Evolutionary conservation across 2,329 filamentous ascomycete genomes (phyloP).

Genomic region (Trichoderma oligosporum): DNA sequence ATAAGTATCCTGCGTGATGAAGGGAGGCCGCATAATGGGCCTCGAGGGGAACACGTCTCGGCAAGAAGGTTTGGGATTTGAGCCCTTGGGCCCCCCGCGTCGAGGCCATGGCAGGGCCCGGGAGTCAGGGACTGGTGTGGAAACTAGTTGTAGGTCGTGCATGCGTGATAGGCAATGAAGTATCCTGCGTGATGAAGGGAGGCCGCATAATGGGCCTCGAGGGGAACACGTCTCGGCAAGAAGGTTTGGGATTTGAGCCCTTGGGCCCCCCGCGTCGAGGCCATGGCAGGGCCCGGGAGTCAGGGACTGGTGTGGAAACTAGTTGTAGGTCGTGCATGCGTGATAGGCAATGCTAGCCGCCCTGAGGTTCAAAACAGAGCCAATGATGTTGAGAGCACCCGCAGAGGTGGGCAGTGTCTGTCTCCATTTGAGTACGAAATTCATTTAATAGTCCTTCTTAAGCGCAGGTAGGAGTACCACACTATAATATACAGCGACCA

Average conservation of each 20-base stretch:
- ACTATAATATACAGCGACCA: too few relatives aligned
- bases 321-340: slow-evolving; percentile 17
- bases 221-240: slow-evolving; percentile 14
- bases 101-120: slow-evolving; percentile 7
- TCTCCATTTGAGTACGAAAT: not conserved
- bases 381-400: slow-evolving; percentile 3
- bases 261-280: slow-evolving; percentile 14
- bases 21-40: slow-evolving; percentile 19
- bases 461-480: too few relatives aligned
- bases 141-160: slow-evolving; percentile 17
- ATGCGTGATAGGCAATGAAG: too few relatives aligned
- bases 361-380: not conserved
- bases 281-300: slow-evolving; percentile 15
- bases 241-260: slow-evolving; percentile 14
- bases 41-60: slow-evolving; percentile 15
- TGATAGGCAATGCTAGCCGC: slow-evolving; percentile 16
- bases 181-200: slow-evolving; percentile 13
- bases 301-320: slow-evolving; percentile 20
- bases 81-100: slow-evolving; percentile 14
- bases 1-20: slow-evolving; percentile 10
- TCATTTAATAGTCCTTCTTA: too few relatives aligned
- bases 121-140: slow-evolving; percentile 21
- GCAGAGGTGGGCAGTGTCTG: not conserved
- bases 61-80: slow-evolving; percentile 16
- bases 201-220: slow-evolving; percentile 20